Evolutionary conservation across 345 rosid species (phyloP), one percentile per base, ranked within the genome.

Genomic region (Barbarea vulgaris): DNA sequence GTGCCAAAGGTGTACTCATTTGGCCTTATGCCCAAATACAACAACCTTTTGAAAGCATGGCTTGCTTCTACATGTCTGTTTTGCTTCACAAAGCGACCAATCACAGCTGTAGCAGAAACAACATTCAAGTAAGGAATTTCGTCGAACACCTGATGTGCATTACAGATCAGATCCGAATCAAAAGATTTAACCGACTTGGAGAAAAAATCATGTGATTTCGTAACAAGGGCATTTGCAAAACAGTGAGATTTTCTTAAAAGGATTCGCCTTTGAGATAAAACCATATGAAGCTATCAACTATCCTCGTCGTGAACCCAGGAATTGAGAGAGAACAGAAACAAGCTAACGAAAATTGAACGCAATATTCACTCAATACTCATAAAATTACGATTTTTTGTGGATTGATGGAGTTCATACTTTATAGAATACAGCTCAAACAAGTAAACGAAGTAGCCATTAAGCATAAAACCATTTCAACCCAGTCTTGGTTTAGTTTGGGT

Each of bases 1-100:
- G 93, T 82, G 48, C 91, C 88, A 63, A 89, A 91, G 1, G 97
- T 93, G 83, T 81, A 91, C 67, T 91, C 89, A 69, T 79, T 90
- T 11, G 96, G 97, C 48, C 85, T 86, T 33, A 90, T 83, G 12
- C 83, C 69, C 77, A 80, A 28, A 30, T 22, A 70, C 31, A 89
- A 71, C 84, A 89, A 76, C 64, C 82, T 82, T 22, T 84, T 77
- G 75, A 93, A 93, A 21, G 85, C 69, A 42, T 52, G 39, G 10
- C 59, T 46, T 36, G 91, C 93, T 41, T 89, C 89, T 19, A 71
- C 77, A 53, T 86, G 76, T 8, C 77, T 81, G 12, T 77, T 63
- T 18, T 73, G 81, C 81, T 79, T 80, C 37, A 83, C 81, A 62
- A 82, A 78, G 68, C 70, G 80, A 12, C 95, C 86, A 61, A 90